Evolutionary conservation across 2,329 filamentous ascomycete genomes (phyloP).

Genomic region (Blastomyces emzantsi): DNA sequence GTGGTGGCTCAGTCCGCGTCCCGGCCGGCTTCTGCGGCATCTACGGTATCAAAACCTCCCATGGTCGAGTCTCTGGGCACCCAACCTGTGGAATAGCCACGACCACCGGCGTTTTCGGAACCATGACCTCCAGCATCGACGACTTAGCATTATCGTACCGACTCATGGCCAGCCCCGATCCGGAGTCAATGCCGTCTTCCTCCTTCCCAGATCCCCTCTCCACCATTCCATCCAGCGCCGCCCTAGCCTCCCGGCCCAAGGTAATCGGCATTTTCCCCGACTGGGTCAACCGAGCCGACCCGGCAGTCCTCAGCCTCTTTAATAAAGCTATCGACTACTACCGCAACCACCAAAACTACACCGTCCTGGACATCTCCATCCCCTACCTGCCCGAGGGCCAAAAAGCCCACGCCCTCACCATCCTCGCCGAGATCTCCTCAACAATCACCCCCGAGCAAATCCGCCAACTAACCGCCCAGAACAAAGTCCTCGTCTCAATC

Average conservation of each 20-base stretch:
- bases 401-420: conserved; percentile 66
- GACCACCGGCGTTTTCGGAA: conserved; percentile 60
- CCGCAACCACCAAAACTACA: conserved; percentile 30
- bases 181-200: conserved; percentile 50
- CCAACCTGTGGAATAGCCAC: conserved; percentile 52
- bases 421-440: conserved; percentile 60
- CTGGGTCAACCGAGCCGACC: conserved; percentile 62
- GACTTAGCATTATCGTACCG: conserved; percentile 79
- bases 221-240: conserved; percentile 37
- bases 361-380: conserved; percentile 43
- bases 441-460: conserved; percentile 44
- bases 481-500: conserved; percentile 60
- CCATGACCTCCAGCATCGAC: conserved; percentile 64
- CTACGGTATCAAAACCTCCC: conserved; percentile 71
- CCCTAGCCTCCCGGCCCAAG: conserved; percentile 36
- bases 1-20: conserved; percentile 66
- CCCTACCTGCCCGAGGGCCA: conserved; percentile 59
- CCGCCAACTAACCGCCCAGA: conserved; percentile 53
- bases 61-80: conserved; percentile 55
- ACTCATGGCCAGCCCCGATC: conserved; percentile 64
- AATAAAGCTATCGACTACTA: conserved; percentile 52
- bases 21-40: conserved; percentile 68
- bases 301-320: conserved; percentile 54
- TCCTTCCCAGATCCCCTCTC: conserved; percentile 49
- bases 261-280: conserved; percentile 60